Evolutionary conservation across 345 rosid genomes (phyloP), one percentile per base, ranked within the genome.

Genomic region (Salix udensis): DNA sequence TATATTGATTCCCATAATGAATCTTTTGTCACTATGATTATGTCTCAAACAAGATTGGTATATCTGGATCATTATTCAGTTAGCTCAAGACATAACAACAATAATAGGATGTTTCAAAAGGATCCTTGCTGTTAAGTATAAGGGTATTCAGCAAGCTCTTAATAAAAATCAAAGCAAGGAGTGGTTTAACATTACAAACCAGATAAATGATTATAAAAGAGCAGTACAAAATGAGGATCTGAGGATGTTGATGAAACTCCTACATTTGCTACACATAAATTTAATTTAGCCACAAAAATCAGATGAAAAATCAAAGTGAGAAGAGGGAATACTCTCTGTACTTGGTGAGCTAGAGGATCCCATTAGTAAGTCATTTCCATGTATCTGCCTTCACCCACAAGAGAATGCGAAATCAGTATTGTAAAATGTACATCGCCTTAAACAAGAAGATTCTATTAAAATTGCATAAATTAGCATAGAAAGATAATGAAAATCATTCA

Each of bases 321-420:
- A 48, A 74, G 6, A 74, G 73, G 40, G 73, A 73, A 76, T 90
- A 92, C 94, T 85, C 81, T 87, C 85, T 44, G 72, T 58, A 80
- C 64, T 79, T 50, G 72, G 50, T 12, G 76, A 73, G 28, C 70
- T 44, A 71, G 42, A 58, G 21, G 70, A 70, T 80, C 74, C 86
- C 65, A 66, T 78, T 52, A 77, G 76, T 82, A 80, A 65, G 72
- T 82, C 77, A 84, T 78, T 84, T 85, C 70, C 86, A 83, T 78
- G 83, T 86, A 88, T 89, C 95, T 92, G 94, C 92, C 97, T 92
- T 92, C 89, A 87, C 76, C 92, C 87, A 83, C 80, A 90, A 73
- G 71, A 70, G 76, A 73, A 79, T 42, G 46, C 39, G 60, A 81
- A 78, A 86, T 79, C 81, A 81, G 65, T 65, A 70, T 68, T 34